Evolutionary conservation across 2,329 filamentous ascomycete genomes (phyloP), one percentile per base, ranked within the genome.

Genomic region (Emmonsiellopsis sp.): DNA sequence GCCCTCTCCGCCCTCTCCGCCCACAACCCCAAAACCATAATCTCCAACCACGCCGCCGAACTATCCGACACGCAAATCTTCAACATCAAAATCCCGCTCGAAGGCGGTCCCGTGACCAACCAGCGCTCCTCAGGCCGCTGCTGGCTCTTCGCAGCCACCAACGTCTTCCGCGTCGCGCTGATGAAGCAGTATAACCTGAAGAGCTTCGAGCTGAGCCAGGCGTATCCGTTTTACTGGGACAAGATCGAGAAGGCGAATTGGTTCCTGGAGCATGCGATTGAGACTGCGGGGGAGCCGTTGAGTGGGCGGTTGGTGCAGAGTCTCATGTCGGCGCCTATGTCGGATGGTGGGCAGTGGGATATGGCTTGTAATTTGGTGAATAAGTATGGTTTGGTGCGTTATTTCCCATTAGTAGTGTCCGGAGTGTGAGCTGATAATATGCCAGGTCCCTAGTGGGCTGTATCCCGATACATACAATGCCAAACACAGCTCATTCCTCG

Each of bases 121-220:
- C 89, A 95, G 73, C 79, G 85, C 35, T 81, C 81, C 7, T 90
- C 86, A 2, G 90, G 89, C 7, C 79, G 90, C 58, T 95, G 90
- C 76, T 95, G 90, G 90, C 81, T 95, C 58, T 95, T 95, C 62
- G 90, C 90, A 1, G 83, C 87, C 4, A 93, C 88, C n/a, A 95
- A 95, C 62, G 84, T 94, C 53, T 93, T 95, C 72, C 85, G 90
- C 31, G 80, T 95, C n/a, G 86, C 89, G 1, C 76, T 95, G 46
- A 92, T 93, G 85, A 86, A 87, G 70, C 85, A 85, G 63, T 87
- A 94, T 70, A 81, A 83, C 58, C 79, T 95, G 16, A 80, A 84
- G 46, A 76, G 80, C 51, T 94, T 95, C 63, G 87, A 95, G 75
- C 77, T 95, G n/a, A 90, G 85, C 32, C 90, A 95, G 70, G 78